Conservation (phyloP, 352 stramenopile species). For the Globisporangium acanthophoron region DNA sequence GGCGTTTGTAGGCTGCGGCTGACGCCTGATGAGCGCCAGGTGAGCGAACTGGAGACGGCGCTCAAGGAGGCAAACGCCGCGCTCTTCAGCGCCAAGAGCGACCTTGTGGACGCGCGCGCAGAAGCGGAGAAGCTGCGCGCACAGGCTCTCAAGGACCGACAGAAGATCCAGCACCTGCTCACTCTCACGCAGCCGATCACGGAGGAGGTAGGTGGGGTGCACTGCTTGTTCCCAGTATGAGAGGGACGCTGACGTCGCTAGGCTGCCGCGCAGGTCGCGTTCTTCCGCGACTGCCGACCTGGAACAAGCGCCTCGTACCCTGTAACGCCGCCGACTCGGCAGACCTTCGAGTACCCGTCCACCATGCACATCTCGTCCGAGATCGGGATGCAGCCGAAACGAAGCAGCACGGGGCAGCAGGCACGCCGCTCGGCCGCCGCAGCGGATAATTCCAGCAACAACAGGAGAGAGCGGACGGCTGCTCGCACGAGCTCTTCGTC, state of each 20-base stretch:
- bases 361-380: slow-evolving; percentile 68
- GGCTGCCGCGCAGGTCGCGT: slow-evolving; percentile 38
- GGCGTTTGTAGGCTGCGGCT: background rate
- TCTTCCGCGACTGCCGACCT: slow-evolving; percentile 68
- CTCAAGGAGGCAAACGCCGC: slow-evolving; percentile 47
- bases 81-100: slow-evolving; percentile 58
- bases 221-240: background rate
- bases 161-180: slow-evolving; percentile 81
- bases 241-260: background rate
- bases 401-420: background rate
- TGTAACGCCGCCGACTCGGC: slow-evolving; percentile 17
- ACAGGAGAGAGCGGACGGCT: slow-evolving; percentile 3
- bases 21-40: slow-evolving; percentile 16
- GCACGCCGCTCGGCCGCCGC: background rate
- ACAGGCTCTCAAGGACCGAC: slow-evolving; percentile 66
- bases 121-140: slow-evolving; percentile 67
- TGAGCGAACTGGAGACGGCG: slow-evolving; percentile 50
- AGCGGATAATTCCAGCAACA: background rate
- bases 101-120: slow-evolving; percentile 55
- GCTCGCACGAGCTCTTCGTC: slow-evolving; percentile 16
- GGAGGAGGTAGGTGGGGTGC: slow-evolving; percentile 37
- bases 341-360: slow-evolving; percentile 58
- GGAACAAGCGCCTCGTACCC: slow-evolving; percentile 48
- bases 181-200: slow-evolving; percentile 75
- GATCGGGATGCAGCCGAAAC: slow-evolving; percentile 2